Base-by-base conservation (phyloP, 2,329 filamentous ascomycete species). In the Stachybotrys elegans region DNA sequence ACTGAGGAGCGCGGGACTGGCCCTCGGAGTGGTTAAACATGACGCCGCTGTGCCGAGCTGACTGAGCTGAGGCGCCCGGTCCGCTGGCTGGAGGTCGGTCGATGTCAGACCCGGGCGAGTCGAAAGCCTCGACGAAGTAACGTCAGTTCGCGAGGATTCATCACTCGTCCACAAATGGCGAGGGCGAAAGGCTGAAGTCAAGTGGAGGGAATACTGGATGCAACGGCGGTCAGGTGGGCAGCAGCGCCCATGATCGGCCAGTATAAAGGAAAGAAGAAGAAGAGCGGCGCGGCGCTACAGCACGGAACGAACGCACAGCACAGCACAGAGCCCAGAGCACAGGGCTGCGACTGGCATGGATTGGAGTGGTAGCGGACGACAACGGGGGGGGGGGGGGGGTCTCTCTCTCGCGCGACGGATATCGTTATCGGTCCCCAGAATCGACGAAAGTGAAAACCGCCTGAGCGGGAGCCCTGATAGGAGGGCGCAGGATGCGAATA, bases 21-120 rank as follows among this genome's bases (percentile, higher is more conserved):
- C 57, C 58, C 45, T 54, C 51, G 44, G 57, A 48, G 52, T 62
- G 60, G 53, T 67, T 59, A 51, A 65, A 67, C 64, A 67, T 67
- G 58, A 57, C 62, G 60, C 60, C 56, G 49, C 48, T 47, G 51
- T 48, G 53, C 55, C 56, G 54, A 57, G 51, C 54, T 57, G 56
- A 60, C 55, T 47, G 60, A 58, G 52, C 52, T 50, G 47, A 42
- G 49, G 50, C 43, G 60, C 54, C 57, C 58, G 52, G 57, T 61
- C 60, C 48, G 57, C 53, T 57, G 60, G 59, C 61, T 58, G 51
- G 47, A 50, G 48, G 55, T 49, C 61, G 56, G 57, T 62, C 57
- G 60, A 54, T 58, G 55, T 58, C 57, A 50, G 59, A 62, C 62
- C 63, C 60, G 61, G 57, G 55, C 60, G 58, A 64, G 59, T 65